Evolutionary conservation across 257 asterid species (phyloP).

Genomic region (Voacanga thouarsii): DNA sequence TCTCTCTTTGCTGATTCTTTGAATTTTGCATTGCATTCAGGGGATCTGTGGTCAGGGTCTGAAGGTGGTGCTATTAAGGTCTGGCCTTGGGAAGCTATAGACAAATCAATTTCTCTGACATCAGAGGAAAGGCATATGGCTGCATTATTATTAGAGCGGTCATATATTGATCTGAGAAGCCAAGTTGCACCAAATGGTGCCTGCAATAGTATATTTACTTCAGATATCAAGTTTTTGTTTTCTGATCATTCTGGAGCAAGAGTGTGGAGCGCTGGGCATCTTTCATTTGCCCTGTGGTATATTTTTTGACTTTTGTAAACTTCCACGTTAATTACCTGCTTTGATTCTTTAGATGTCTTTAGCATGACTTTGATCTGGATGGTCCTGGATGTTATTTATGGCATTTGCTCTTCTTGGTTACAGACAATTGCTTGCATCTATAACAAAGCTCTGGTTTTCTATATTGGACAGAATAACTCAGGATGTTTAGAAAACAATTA

Average conservation of each 20-base stretch:
- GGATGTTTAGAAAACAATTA: background rate
- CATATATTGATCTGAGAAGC: constrained; percentile 78
- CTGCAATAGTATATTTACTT: constrained; percentile 59
- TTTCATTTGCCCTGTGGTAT: constrained; percentile 85
- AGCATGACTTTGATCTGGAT: background rate
- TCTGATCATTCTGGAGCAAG: constrained; percentile 71
- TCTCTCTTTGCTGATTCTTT: constrained; percentile 16
- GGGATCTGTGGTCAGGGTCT: constrained; percentile 96
- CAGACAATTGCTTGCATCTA: background rate
- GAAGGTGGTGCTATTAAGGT: constrained; percentile 84
- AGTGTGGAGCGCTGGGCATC: constrained; percentile 83
- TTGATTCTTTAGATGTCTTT: background rate
- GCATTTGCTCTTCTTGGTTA: background rate
- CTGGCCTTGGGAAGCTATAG: constrained; percentile 99
- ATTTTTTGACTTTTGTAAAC: constrained; percentile 11
- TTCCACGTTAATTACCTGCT: background rate
- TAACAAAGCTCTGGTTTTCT: background rate
- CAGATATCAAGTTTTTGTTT: constrained; percentile 72
- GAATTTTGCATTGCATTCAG: constrained; percentile 39
- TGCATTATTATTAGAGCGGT: constrained; percentile 74
- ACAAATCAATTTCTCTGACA: constrained; percentile 60
- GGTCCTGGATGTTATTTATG: background rate
- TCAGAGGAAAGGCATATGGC: constrained; percentile 84
- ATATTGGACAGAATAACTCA: background rate
- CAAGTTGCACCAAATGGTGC: constrained; percentile 60